These are phyloP conservation scores for Neodidymelliopsis sp. DNA, from an alignment of 2,329 filamentous ascomycete species.

Conservation along the genomic window DNA sequence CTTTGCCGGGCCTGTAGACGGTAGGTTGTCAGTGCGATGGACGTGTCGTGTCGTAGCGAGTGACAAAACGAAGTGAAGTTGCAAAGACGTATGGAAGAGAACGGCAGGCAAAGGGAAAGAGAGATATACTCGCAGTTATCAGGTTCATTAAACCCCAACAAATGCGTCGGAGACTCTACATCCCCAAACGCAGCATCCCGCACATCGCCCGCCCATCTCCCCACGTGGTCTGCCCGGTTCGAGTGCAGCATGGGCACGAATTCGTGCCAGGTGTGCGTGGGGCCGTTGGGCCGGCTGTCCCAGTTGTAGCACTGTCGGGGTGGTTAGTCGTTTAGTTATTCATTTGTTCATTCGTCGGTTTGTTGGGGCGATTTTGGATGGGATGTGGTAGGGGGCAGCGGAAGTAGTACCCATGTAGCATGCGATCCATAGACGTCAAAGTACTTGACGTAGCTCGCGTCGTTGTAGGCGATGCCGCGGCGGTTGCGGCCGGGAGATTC, in stretches of 20 bases:
- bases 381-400: no score
- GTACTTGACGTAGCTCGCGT: conserved; percentile 57
- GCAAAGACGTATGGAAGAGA: no score
- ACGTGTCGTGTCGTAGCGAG: not conserved
- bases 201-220: conserved; percentile 28
- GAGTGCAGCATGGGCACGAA: conserved; percentile 65
- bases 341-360: no score
- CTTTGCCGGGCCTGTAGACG: conserved; percentile 13
- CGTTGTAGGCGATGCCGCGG: conserved; percentile 73
- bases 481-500: conserved; percentile 47
- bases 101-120: no score
- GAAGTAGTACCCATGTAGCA: conserved; percentile 57
- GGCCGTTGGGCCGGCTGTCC: conserved; percentile 55
- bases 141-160: conserved; percentile 47
- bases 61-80: not conserved
- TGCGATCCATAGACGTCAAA: conserved; percentile 55
- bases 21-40: not conserved
- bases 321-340: no score
- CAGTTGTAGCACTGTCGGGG: conserved; percentile 67
- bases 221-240: conserved; percentile 20
- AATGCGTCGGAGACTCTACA: conserved; percentile 20
- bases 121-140: conserved; percentile 41
- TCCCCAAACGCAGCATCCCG: conserved; percentile 10
- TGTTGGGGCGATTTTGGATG: no score
- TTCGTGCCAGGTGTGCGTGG: conserved; percentile 51